Base-by-base conservation (phyloP, 2,329 filamentous ascomycete species). In the Fusarium globosum region DNA sequence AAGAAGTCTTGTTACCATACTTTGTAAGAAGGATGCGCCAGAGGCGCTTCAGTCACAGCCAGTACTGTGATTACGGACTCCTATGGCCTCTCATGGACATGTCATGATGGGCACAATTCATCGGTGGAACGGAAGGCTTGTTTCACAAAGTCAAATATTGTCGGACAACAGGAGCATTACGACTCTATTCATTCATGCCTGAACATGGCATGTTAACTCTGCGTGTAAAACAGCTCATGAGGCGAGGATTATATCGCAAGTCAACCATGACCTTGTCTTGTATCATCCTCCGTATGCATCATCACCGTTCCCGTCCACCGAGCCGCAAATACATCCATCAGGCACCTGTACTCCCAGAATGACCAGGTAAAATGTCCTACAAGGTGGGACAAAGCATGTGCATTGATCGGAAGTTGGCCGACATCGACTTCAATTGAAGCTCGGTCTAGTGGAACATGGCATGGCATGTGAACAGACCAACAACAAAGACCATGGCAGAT, bases 341-440 rank as follows among this genome's bases (percentile, higher is more conserved):
- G n/a, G 23, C 53, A 26, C 46, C 41, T 41, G 39, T 41, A 35
- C 33, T 46, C 30, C 18, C 60, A 41, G 36, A 23, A n/a, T n/a
- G 18, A 14, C 42, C 30, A 56, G 36, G 16, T 20, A 28, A 21
- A 59, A 38, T 28, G 35, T 20, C 42, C 15, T 41, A 42, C 42
- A 14, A 63, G 16, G 23, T 49, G 18, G n/a, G 18, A 21, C 39
- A 28, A 39, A 43, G 21, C 45, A 49, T 64, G 52, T 58, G 41
- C 57, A 53, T 39, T 43, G 13, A 42, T 42, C 68, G 68, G 68
- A 72, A 72, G 53, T 68, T 65, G 51, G 35, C 69, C 69, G 69
- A 68, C n/a, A 14, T 42, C 28, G 43, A 53, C 48, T 53, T 41
- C 56, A 49, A 30, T n/a, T n/a, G 38, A 49, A 41, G 46, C 52